Percentiles rank a stretch among this genome's conserved stretches.
These are phyloP conservation scores for Eremothecium sinecaudum DNA, from an alignment of 1,139 yeast species.

Conservation along the genomic window DNA sequence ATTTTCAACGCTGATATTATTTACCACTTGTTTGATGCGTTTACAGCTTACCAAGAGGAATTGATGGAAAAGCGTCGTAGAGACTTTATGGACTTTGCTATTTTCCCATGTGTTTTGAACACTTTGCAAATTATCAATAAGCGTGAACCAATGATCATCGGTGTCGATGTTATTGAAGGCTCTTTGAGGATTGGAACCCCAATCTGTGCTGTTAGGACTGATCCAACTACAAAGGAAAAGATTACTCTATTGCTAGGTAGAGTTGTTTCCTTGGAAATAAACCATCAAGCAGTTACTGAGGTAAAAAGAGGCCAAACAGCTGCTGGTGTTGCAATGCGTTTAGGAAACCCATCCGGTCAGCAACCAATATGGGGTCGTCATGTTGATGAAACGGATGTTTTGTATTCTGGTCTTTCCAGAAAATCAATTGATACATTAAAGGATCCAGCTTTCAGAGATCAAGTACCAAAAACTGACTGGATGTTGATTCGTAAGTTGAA, in stretches of 20 bases:
- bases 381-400: conserved; percentile 81
- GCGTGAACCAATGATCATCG: conserved; percentile 98
- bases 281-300: conserved; percentile 69
- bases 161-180: conserved; percentile 95
- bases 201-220: conserved; percentile 83
- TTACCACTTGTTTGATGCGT: conserved; percentile 91
- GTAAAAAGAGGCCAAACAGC: conserved; percentile 93
- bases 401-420: conserved; percentile 82
- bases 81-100: conserved; percentile 80
- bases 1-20: conserved; percentile 94
- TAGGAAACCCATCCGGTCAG: conserved; percentile 83
- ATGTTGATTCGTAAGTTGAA: conserved; percentile 78
- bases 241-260: conserved; percentile 69
- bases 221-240: conserved; percentile 74
- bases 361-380: conserved; percentile 99
- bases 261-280: conserved; percentile 84
- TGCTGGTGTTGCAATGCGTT: conserved; percentile 98
- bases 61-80: conserved; percentile 83
- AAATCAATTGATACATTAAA: conserved; percentile 92
- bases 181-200: conserved; percentile 87
- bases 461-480: conserved; percentile 95
- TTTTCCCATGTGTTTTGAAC: conserved; percentile 90
- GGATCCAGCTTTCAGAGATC: conserved; percentile 94
- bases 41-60: conserved; percentile 83
- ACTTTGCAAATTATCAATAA: conserved; percentile 95